Conservation (phyloP, 257 asterid species). For the Petunia secreta region DNA sequence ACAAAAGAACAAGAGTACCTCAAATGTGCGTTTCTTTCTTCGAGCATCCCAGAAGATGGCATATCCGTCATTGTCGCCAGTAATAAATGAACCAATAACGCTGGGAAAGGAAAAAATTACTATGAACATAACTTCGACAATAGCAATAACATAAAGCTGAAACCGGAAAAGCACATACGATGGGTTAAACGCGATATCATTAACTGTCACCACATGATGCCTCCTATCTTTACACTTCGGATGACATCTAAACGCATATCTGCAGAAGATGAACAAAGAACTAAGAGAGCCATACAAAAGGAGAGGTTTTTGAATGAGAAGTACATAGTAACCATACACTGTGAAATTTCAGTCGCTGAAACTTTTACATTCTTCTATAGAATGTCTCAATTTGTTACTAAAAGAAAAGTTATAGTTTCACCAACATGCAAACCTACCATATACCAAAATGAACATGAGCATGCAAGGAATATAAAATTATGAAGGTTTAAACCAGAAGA, state of each 20-base stretch:
- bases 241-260: conserved; percentile 86
- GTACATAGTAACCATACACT: background rate
- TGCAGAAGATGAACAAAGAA: conserved; percentile 40
- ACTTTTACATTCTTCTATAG: background rate
- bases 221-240: conserved; percentile 65
- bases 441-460: background rate
- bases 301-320: background rate
- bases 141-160: conserved; percentile 33
- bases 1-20: conserved; percentile 51
- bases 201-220: conserved; percentile 62
- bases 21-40: conserved; percentile 62
- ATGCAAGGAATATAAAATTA: background rate
- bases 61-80: conserved; percentile 83
- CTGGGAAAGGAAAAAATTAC: conserved; percentile 46
- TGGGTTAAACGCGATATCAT: conserved; percentile 78
- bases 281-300: conserved; percentile 1
- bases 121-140: conserved; percentile 9
- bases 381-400: background rate
- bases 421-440: background rate
- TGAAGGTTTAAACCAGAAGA: conserved; percentile 1
- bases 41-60: conserved; percentile 75
- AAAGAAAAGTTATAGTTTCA: background rate
- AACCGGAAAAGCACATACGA: conserved; percentile 54
- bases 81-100: conserved; percentile 53
- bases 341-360: background rate